Evolutionary conservation across 805 yeast species (phyloP).

Genomic region (Teunomyces lycoperdinae): DNA sequence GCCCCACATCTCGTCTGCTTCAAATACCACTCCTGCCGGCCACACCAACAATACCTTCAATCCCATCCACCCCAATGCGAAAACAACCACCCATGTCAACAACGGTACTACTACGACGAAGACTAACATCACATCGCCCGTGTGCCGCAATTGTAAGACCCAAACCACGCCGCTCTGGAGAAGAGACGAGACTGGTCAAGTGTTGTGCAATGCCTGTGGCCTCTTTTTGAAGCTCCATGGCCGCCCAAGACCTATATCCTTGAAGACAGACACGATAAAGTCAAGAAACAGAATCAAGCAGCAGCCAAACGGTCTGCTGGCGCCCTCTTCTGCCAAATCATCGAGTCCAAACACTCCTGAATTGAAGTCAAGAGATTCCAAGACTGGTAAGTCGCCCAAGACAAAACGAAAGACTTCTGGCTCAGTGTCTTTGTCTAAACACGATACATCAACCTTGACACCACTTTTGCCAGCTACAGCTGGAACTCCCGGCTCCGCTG

Average conservation of each 20-base stretch:
- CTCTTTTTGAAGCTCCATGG: slow-evolving; percentile 87
- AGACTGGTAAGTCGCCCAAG: slow-evolving; percentile 25
- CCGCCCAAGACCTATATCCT: slow-evolving; percentile 84
- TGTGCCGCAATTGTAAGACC: slow-evolving; percentile 88
- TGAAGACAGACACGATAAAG: slow-evolving; percentile 90
- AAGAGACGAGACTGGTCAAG: slow-evolving; percentile 84
- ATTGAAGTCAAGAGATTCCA: slow-evolving; percentile 48
- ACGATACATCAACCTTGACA: slow-evolving; percentile 14
- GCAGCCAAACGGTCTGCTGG: slow-evolving; percentile 11
- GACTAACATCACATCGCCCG: slow-evolving; percentile 60
- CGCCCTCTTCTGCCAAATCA: slow-evolving; percentile 7
- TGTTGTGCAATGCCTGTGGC: slow-evolving; percentile 93
- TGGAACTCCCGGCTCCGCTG: slow-evolving; percentile 4
- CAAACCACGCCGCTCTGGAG: slow-evolving; percentile 95
- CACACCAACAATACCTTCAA: slow-evolving; percentile 1
- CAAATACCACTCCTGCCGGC: background rate
- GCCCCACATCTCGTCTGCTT: background rate
- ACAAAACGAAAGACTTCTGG: slow-evolving; percentile 10
- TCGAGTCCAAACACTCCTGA: slow-evolving; percentile 56
- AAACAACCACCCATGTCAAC: slow-evolving; percentile 53
- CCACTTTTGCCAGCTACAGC: slow-evolving; percentile 26
- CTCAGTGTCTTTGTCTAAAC: background rate
- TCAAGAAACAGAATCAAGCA: slow-evolving; percentile 83
- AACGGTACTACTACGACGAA: slow-evolving; percentile 67
- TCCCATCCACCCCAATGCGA: slow-evolving; percentile 60